Evolutionary conservation across 108 stramenopile species (phyloP).

Genomic region (Epipyxis sp.): DNA sequence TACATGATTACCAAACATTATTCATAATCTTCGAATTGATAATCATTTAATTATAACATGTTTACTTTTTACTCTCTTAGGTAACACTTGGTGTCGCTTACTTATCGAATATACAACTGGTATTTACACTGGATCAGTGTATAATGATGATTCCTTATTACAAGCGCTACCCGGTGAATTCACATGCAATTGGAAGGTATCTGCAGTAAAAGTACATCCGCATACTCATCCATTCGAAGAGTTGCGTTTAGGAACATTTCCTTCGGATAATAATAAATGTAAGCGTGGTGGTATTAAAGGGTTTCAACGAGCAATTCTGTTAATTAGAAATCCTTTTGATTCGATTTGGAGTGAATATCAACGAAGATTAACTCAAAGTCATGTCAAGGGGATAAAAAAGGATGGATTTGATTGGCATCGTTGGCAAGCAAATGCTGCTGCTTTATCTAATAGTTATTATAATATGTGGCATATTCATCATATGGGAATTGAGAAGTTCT

Average conservation of each 20-base stretch:
- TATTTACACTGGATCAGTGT: conserved; percentile 24
- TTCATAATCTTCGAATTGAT: no score
- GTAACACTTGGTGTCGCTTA: conserved; percentile 17
- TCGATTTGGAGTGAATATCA: conserved; percentile 29
- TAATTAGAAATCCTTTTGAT: conserved; percentile 26
- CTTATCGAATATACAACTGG: conserved; percentile 24
- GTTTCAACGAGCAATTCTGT: conserved; percentile 16
- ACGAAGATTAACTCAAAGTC: conserved; percentile 2
- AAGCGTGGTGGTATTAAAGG: background rate
- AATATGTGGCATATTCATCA: conserved; percentile 14
- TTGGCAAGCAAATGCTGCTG: conserved; percentile 24
- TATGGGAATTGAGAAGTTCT: background rate
- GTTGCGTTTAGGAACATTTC: background rate
- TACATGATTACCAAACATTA: no score
- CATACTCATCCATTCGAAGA: conserved; percentile 10
- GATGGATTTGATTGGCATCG: conserved; percentile 1
- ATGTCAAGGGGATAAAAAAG: conserved; percentile 4
- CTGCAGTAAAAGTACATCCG: conserved; percentile 19
- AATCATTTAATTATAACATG: no score
- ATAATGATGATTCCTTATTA: conserved; percentile 19
- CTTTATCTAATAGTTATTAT: conserved; percentile 9
- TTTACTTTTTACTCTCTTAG: no score
- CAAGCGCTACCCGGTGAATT: conserved; percentile 31
- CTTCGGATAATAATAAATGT: background rate
- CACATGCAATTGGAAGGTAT: conserved; percentile 24